Evolutionary conservation across 2,329 filamentous ascomycete species (phyloP).

Genomic region (Westerdykella sp.): DNA sequence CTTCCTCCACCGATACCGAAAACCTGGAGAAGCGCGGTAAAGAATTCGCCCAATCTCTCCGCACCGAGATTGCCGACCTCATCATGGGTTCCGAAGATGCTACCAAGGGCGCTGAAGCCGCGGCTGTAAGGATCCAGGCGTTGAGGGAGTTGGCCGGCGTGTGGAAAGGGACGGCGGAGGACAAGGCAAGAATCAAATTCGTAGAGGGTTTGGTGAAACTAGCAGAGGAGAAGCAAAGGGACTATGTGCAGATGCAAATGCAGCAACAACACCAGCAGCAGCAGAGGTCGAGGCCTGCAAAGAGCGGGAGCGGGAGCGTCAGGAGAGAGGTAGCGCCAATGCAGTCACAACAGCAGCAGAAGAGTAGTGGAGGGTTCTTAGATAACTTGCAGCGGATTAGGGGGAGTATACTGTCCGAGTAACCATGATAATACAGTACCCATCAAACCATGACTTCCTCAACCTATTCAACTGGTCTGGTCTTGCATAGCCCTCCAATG

Average conservation of each 20-base stretch:
- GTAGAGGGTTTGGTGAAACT: conserved; percentile 74
- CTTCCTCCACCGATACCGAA: conserved; percentile 55
- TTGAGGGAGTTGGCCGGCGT: conserved; percentile 70
- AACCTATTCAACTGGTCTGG: no score
- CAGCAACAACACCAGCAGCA: conserved; percentile 16
- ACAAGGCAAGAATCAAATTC: conserved; percentile 74
- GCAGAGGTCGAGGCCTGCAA: conserved; percentile 15
- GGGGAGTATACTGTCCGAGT: conserved; percentile 28
- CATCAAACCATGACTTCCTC: no score
- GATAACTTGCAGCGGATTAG: conserved; percentile 36
- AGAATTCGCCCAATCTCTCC: conserved; percentile 64
- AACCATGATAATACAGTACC: neutral
- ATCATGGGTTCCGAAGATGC: conserved; percentile 50
- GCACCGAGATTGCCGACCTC: conserved; percentile 64
- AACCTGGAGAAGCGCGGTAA: conserved; percentile 77
- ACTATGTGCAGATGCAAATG: conserved; percentile 36
- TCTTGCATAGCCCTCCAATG: no score
- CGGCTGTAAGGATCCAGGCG: conserved; percentile 66
- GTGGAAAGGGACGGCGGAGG: conserved; percentile 94
- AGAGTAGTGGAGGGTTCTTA: conserved; percentile 30
- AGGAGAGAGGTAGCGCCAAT: conserved; percentile 8
- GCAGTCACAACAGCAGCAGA: conserved; percentile 5
- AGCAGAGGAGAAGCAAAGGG: conserved; percentile 65
- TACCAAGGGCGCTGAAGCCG: conserved; percentile 64
- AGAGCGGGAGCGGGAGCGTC: conserved; percentile 16